These are phyloP conservation scores for Saprolegnia diclina DNA, from an alignment of 352 stramenopile species.

Conservation along the genomic window DNA sequence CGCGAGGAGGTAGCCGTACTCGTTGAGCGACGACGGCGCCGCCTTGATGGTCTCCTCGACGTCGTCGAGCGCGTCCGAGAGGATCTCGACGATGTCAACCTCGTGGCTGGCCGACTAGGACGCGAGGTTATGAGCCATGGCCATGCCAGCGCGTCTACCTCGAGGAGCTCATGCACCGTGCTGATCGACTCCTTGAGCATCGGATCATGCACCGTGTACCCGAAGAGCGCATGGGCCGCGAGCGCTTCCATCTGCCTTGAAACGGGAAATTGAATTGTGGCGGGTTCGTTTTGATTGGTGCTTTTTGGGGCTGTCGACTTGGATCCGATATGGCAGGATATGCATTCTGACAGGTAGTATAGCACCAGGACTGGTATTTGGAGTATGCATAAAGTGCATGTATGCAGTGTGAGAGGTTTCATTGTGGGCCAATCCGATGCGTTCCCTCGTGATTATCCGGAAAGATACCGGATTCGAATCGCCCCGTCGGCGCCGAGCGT, in stretches of 20 bases:
- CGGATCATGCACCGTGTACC: constrained; percentile 4
- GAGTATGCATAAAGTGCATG: background rate
- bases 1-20: constrained; percentile 13
- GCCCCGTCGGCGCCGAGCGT: too few species aligned
- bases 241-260: constrained; percentile 19
- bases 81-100: background rate
- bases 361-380: background rate
- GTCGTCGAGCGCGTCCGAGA: constrained; percentile 10
- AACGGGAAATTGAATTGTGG: constrained; percentile 9
- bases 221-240: constrained; percentile 24
- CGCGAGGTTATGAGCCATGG: background rate
- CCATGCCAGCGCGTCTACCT: constrained; percentile 4
- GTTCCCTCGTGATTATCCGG: background rate
- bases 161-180: constrained; percentile 2
- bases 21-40: background rate
- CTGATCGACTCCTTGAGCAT: constrained; percentile 1
- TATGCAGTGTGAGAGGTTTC: background rate
- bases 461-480: background rate
- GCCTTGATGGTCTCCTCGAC: constrained; percentile 18
- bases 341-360: background rate
- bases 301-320: background rate
- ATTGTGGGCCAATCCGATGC: background rate
- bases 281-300: constrained; percentile 5
- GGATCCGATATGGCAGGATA: background rate
- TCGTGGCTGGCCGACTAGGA: background rate